Base-by-base conservation (phyloP, 768 basidiomycete species). In the Polyporus arcularius region DNA sequence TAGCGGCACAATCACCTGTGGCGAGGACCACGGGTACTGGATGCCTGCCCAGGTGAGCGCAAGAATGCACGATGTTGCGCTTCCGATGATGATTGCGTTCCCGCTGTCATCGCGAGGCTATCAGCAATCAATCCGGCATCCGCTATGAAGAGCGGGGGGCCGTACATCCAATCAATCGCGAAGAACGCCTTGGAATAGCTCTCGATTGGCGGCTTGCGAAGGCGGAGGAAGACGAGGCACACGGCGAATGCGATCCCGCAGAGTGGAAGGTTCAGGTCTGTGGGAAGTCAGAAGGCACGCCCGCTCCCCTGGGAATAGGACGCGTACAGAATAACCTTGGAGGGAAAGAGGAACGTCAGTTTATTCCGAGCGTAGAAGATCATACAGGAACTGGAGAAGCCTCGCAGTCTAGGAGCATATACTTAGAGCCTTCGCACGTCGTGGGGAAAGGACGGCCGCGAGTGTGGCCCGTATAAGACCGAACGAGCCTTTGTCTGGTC, bases 111-210 rank as follows among this genome's bases (percentile, higher is more conserved):
- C 15, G 11, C 18, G 43, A 18, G 14, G 32, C 2, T 28, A 14
- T 4, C 8, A 4, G 18, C 10, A 40, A 7, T 9, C 12, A 18
- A 55, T 39, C 10, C 26, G 43, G 32, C 5, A 11, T 12, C n/a
- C 18, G 21, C 21, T 26, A 26, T 18, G 30, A 16, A 39, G n/a
- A n/a, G 45, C 12, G 11, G 30, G 15, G 9, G 16, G 38, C 64
- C 76, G 56, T 58, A 75, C 74, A 72, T 70, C 78, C 78, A 78
- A 49, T 78, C 77, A 16, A 78, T 68, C 8, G 62, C 60, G 21
- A 18, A 26, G n/a, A 74, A 51, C 54, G 59, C 53, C 10, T 73
- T 70, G 28, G 64, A 55, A 30, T 46, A 21, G 30, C 72, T 49
- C 9, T 57, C 58, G 15, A 50, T 28, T 15, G 50, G 53, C 4